phyloP scores from a whole-genome alignment of 176 grass and related monocot genomes.

The Lolium rigidum region DNA sequence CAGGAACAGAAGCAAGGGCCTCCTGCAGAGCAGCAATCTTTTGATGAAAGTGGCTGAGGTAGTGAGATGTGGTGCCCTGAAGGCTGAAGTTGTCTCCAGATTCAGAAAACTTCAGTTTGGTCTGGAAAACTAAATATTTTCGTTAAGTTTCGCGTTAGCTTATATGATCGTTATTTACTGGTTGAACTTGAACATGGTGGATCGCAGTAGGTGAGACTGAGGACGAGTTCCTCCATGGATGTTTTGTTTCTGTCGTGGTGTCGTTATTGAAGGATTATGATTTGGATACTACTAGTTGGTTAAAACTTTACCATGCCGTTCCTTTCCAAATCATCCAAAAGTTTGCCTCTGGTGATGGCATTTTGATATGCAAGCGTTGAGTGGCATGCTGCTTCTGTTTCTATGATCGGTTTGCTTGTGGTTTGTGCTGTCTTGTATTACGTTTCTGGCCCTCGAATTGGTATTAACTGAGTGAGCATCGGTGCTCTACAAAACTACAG shows the following conservation, averaged over 20 bases:
- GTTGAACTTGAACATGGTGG: neutral
- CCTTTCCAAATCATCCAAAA: neutral
- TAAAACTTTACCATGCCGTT: neutral
- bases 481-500: neutral
- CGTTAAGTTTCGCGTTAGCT: no score
- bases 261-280: neutral
- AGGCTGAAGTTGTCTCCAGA: neutral
- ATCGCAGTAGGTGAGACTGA: slow-evolving; percentile 16
- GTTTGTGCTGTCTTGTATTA: no score
- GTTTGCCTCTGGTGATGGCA: neutral
- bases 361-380: neutral
- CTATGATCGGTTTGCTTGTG: no score
- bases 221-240: neutral
- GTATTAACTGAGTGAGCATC: neutral
- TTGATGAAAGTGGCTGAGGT: no score
- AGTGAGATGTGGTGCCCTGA: no score
- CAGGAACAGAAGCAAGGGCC: no score
- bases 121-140: no score
- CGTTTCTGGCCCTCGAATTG: no score
- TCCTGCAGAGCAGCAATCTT: no score
- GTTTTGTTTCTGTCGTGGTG: neutral
- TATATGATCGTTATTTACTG: no score
- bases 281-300: neutral
- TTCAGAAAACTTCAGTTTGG: no score
- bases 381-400: neutral